A percentile compares a stretch with the other conserved stretches of the same genome.
Conservation (phyloP, 2,329 filamentous ascomycete genomes). For the Onygenales sp. region DNA sequence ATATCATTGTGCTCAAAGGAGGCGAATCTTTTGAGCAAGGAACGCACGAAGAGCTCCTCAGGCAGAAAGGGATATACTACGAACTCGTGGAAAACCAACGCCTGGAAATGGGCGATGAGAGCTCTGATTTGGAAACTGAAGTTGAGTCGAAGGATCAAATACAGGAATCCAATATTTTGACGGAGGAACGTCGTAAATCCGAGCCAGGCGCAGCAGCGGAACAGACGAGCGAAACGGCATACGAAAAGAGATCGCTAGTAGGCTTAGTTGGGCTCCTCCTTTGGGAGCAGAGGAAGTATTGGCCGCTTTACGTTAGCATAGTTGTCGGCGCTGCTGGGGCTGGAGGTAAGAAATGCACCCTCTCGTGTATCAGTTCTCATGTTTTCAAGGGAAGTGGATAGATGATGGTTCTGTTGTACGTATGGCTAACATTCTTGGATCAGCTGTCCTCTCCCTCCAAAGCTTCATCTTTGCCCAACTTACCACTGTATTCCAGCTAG, state of each 20-base stretch:
- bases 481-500: constrained; percentile 39
- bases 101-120: constrained; percentile 13
- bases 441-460: constrained; percentile 25
- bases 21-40: constrained; percentile 65
- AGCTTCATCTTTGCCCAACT: constrained; percentile 40
- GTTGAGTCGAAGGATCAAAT: background rate
- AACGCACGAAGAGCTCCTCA: constrained; percentile 62
- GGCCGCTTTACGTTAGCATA: constrained; percentile 19
- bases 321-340: constrained; percentile 19
- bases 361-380: background rate
- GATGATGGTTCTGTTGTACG: background rate
- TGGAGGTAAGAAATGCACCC: constrained; percentile 18
- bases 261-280: constrained; percentile 17
- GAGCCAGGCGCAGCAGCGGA: constrained; percentile 5
- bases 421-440: background rate
- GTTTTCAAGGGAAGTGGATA: background rate
- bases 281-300: constrained; percentile 23
- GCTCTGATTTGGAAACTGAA: constrained; percentile 1
- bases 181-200: background rate
- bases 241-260: constrained; percentile 12
- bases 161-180: constrained; percentile 1
- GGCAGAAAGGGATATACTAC: constrained; percentile 53
- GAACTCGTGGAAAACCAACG: constrained; percentile 49
- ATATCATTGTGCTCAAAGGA: constrained; percentile 65
- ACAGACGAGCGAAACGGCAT: background rate